A percentile compares a stretch with the other conserved stretches of the same genome.
phyloP scores from a whole-genome alignment of 1,284 basidiomycete species.

The Lentinula novae-zelandiae region DNA sequence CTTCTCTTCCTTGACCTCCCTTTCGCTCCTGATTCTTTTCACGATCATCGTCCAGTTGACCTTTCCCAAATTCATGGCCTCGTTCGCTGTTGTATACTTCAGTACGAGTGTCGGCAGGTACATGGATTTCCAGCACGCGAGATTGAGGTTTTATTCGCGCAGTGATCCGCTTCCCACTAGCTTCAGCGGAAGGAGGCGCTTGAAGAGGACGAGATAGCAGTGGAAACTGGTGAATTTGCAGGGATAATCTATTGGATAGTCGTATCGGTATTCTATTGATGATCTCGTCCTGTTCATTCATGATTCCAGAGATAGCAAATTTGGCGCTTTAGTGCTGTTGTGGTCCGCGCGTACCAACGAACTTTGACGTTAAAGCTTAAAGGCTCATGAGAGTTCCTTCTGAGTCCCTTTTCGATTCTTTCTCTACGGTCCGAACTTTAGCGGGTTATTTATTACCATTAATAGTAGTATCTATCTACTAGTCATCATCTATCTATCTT shows the following conservation, averaged over 20 bases:
- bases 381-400: too few species aligned
- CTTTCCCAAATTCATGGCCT: conserved; percentile 59
- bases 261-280: conserved; percentile 67
- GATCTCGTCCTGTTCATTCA: conserved; percentile 51
- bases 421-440: too few species aligned
- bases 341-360: too few species aligned
- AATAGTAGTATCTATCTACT: too few species aligned
- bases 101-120: conserved; percentile 69
- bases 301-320: conserved; percentile 15
- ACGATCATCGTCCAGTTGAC: conserved; percentile 64
- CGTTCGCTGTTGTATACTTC: conserved; percentile 77
- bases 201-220: conserved; percentile 69
- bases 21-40: conserved; percentile 66
- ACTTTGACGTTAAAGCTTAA: too few species aligned
- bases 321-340: background rate
- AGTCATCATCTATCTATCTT: too few species aligned
- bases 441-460: too few species aligned
- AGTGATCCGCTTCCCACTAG: conserved; percentile 70
- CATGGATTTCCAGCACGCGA: conserved; percentile 66
- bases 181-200: conserved; percentile 65
- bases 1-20: conserved; percentile 40
- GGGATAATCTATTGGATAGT: conserved; percentile 53
- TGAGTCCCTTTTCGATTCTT: too few species aligned
- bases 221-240: conserved; percentile 78
- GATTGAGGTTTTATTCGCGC: conserved; percentile 65